A percentile compares a stretch with the other conserved stretches of the same genome.
Conservation (phyloP, 805 yeast species). For the Suhomyces prunicola region DNA sequence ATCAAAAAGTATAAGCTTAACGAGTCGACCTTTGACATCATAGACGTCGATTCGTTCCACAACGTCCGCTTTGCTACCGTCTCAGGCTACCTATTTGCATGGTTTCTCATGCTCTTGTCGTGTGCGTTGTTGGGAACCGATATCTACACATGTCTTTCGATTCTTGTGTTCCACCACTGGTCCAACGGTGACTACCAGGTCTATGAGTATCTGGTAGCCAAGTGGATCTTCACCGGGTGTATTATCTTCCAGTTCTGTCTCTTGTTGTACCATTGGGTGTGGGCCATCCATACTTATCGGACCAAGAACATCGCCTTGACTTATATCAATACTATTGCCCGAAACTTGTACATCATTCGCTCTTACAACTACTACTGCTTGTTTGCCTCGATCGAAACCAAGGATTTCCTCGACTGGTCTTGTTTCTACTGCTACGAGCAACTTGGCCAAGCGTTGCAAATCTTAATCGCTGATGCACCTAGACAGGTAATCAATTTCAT, state of each 20-base stretch:
- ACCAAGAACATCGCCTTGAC: constrained; percentile 66
- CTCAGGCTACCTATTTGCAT: constrained; percentile 38
- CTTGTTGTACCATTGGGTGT: constrained; percentile 51
- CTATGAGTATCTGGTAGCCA: constrained; percentile 49
- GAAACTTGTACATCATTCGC: constrained; percentile 52
- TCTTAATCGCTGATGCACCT: constrained; percentile 79
- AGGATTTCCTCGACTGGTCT: constrained; percentile 60
- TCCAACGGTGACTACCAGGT: constrained; percentile 46
- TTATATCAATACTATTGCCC: constrained; percentile 65
- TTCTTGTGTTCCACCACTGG: constrained; percentile 73
- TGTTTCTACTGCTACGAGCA: constrained; percentile 65
- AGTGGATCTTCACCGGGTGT: constrained; percentile 79
- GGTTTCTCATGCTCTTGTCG: constrained; percentile 50
- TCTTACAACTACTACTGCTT: constrained; percentile 69
- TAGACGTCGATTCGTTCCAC: constrained; percentile 45
- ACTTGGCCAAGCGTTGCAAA: constrained; percentile 56
- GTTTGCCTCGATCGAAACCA: constrained; percentile 63
- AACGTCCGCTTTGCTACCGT: constrained; percentile 45
- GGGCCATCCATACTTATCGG: constrained; percentile 56
- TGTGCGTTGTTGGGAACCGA: constrained; percentile 61
- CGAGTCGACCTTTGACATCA: constrained; percentile 46
- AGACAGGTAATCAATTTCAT: constrained; percentile 81
- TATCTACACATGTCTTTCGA: constrained; percentile 71
- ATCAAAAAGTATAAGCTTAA: constrained; percentile 31
- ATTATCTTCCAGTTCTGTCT: constrained; percentile 67